Base-by-base conservation (phyloP, 2,329 filamentous ascomycete species). In the Hypoxylon sp. region DNA sequence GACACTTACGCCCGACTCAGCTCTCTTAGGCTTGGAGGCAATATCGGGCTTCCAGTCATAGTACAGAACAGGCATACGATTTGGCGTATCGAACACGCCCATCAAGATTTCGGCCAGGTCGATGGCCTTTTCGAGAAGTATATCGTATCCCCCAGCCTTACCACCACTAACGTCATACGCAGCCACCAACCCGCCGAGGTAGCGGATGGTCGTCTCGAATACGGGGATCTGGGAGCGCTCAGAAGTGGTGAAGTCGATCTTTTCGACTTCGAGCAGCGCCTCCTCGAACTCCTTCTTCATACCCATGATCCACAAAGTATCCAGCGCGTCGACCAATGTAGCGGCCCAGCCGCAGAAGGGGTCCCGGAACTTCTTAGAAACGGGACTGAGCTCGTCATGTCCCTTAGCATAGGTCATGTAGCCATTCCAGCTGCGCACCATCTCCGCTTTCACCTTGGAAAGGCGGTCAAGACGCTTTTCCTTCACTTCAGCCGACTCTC, bases 121-220 rank as follows among this genome's bases (percentile, higher is more conserved):
- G 31, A 87, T 78, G n/a, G 89, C 88, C 71, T 91, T 91, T 45
- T 86, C 81, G 27, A 91, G 77, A 17, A 92, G 79, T 20, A 89
- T 79, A 17, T 81, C 76, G 68, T 96, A 89, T 11, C 77, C 68
- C 31, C 81, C 79, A 6, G 74, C 68, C 31, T 75, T 67, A 5
- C 83, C 86, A 15, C 84, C 89, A 48, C 90, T 93, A 53, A 97
- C 81, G 75, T 98, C 94, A 72, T 94, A 97, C 5, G 93, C 93
- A 33, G 87, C 87, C 37, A 97, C 71, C 38, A 98, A 78, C 1
- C 94, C 94, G 26, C 94, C 94, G 3, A 98, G 81, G 68, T 97
- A 97, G 48, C 94, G 86, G 70, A 98, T 97, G 9, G 88, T 91
- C 0, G 92, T 96, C 75, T 97, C 93, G 67, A 97, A 97, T 6